phyloP scores from a whole-genome alignment of 441 rosid species.

The Adansonia madagascariensis region DNA sequence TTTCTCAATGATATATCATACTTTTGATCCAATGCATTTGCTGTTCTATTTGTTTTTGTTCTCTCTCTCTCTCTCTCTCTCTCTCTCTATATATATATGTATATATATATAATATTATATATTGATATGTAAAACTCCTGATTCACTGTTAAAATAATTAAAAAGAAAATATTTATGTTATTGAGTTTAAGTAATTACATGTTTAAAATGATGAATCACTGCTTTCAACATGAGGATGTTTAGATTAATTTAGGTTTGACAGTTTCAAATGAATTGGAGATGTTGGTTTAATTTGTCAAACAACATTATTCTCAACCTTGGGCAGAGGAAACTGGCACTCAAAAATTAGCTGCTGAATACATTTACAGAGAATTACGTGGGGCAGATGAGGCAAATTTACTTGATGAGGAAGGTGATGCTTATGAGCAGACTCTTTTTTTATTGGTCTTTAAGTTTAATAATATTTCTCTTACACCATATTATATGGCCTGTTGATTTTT shows the following conservation, averaged over 20 bases:
- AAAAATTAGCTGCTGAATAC: constrained; percentile 45
- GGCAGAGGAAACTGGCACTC: constrained; percentile 48
- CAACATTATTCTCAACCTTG: constrained; percentile 10
- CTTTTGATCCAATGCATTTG: background rate
- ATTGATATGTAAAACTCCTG: background rate
- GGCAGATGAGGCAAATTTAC: constrained; percentile 71
- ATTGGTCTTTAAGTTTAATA: background rate
- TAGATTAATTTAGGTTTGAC: background rate
- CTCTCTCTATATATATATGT: background rate
- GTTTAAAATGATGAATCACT: background rate
- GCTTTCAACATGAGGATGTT: background rate
- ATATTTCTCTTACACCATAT: background rate
- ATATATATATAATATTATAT: too few species aligned
- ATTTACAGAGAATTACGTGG: constrained; percentile 50
- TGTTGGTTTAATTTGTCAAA: background rate
- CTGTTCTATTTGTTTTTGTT: background rate
- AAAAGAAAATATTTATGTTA: background rate
- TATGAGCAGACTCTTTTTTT: constrained; percentile 13
- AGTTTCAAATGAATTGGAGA: constrained; percentile 5
- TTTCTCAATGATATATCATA: background rate
- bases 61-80: background rate
- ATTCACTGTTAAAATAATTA: background rate
- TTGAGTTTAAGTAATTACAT: background rate
- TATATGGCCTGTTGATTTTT: constrained; percentile 22
- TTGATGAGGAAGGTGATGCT: constrained; percentile 65